Percentiles rank a stretch among this genome's conserved stretches.
phyloP scores from a whole-genome alignment of 495 filamentous ascomycete genomes.

The Rhizodiscina lignyota region DNA sequence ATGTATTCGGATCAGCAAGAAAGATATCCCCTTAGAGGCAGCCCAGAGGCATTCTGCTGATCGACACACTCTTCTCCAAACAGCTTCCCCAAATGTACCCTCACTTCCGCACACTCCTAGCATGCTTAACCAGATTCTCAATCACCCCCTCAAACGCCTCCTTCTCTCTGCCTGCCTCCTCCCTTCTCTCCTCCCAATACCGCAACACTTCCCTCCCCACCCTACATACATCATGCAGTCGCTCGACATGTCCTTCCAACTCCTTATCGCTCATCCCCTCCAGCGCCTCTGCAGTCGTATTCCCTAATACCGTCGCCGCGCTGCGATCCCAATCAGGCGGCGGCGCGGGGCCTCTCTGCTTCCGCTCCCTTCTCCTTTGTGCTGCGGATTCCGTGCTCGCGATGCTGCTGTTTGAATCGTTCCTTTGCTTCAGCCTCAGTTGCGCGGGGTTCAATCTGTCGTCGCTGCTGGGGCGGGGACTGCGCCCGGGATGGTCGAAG shows the following conservation, averaged over 20 bases:
- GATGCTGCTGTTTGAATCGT: constrained; percentile 38
- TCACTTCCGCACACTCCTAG: constrained; percentile 65
- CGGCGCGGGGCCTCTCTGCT: constrained; percentile 44
- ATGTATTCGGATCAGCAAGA: too few species aligned
- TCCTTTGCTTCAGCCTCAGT: constrained; percentile 33
- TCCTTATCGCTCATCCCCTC: constrained; percentile 59
- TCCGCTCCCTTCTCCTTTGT: constrained; percentile 18
- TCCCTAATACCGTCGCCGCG: constrained; percentile 58
- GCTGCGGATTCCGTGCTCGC: constrained; percentile 29
- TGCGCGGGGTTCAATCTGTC: constrained; percentile 29
- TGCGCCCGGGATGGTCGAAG: constrained; percentile 37
- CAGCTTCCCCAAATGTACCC: too few species aligned
- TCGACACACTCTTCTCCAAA: too few species aligned
- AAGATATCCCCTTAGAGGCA: too few species aligned
- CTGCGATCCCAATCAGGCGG: constrained; percentile 68
- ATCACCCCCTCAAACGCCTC: constrained; percentile 97
- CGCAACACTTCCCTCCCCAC: constrained; percentile 63
- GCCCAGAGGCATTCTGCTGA: too few species aligned
- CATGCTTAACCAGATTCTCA: constrained; percentile 93
- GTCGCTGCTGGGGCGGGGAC: constrained; percentile 31
- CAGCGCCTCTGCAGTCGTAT: constrained; percentile 69
- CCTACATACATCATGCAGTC: constrained; percentile 47
- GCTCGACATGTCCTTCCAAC: constrained; percentile 53
- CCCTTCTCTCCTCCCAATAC: constrained; percentile 75
- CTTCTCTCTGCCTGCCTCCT: constrained; percentile 74